Base-by-base conservation (phyloP, 106 monocot species). In the Gastrodia elata region DNA sequence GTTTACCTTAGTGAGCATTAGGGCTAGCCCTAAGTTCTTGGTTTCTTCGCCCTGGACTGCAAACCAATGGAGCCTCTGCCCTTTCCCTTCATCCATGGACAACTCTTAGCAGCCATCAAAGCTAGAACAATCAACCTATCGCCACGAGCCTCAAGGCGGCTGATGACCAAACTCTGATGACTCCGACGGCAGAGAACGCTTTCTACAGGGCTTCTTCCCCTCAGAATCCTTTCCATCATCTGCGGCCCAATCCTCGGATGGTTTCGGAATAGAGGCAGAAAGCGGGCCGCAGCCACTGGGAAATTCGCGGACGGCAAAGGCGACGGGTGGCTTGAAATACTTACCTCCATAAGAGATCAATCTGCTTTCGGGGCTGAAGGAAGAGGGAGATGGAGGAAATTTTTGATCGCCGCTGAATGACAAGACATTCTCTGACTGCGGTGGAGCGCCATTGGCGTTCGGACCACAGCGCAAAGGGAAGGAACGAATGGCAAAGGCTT, bases 61-160 rank as follows among this genome's bases (percentile, higher is more conserved):
- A 37, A 35, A 67, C 20, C 34, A 67, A 35, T 38, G 34, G 67
- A 67, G 38, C n/a, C n/a, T 27, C 8, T 67, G 20, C 67, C n/a
- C 67, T 67, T 67, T 20, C 67, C 67, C 67, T 67, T 35, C 37
- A 35, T 67, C 67, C 67, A 67, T 67, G 67, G 67, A 22, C 67
- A 67, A 14, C 37, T 35, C 37, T 35, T 18, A 20, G 67, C 67
- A 35, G 67, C 67, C 67, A 67, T 67, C 37, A 67, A 67, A 35
- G 67, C 67, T 36, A 18, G 67, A 3, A 67, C 37, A 67, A 67
- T 37, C 38, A 67, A 67, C 37, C 67, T 37, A 15, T 67, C 67
- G 8, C 36, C 36, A 16, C 67, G 67, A 18, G 20, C 67, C 38
- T 67, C 67, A 3, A 67, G 16, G n/a, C 20, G 7, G 32, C 18